These are phyloP conservation scores for Austroboletus novae-zelandiae DNA, from an alignment of 1,284 basidiomycete genomes.

Conservation along the genomic window DNA sequence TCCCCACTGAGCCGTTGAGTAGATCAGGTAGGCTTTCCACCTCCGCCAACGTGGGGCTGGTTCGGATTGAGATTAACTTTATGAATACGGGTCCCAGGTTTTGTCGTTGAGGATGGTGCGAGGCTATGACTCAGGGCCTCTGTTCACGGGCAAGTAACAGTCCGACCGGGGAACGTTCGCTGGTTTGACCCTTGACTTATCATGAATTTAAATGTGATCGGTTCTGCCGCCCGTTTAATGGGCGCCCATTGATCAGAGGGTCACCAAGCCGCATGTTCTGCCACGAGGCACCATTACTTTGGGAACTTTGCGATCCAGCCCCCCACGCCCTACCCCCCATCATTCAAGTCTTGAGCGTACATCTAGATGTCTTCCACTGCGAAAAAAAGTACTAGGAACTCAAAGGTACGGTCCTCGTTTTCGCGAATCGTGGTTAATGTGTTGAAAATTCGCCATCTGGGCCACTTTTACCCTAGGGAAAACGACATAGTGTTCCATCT, in stretches of 20 bases:
- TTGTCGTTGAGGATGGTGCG: slow-evolving; percentile 5
- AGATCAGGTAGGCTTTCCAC: slow-evolving; percentile 9
- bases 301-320: neutral
- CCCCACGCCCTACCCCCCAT: neutral
- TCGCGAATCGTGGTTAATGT: neutral
- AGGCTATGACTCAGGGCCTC: neutral
- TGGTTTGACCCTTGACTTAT: slow-evolving; percentile 10
- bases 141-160: slow-evolving; percentile 1
- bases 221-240: neutral
- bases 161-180: slow-evolving; percentile 10
- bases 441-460: slow-evolving; percentile 3
- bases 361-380: too few species aligned
- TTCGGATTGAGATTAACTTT: slow-evolving; percentile 2
- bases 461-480: slow-evolving; percentile 6
- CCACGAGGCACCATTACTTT: slow-evolving; percentile 22
- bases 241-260: slow-evolving; percentile 12
- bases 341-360: neutral
- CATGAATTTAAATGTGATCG: neutral
- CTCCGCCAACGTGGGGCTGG: neutral
- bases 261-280: slow-evolving; percentile 17
- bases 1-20: slow-evolving; percentile 2
- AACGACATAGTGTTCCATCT: too few species aligned
- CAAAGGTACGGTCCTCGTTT: neutral
- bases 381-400: too few species aligned
- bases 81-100: neutral